Evolutionary conservation across 768 basidiomycete species (phyloP).

Genomic region (Amanita thiersii): DNA sequence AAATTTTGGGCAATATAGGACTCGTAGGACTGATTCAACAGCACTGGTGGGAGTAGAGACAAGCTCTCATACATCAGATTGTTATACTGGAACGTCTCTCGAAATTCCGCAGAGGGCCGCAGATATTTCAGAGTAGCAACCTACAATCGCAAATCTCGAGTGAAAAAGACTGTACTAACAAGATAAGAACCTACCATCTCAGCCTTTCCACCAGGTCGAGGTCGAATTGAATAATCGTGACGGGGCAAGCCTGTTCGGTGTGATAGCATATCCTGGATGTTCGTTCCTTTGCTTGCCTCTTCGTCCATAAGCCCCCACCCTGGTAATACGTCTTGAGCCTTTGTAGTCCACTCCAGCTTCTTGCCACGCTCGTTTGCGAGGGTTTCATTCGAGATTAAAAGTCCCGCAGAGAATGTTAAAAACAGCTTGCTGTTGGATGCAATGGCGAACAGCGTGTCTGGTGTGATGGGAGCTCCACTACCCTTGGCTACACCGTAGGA

Average conservation of each 20-base stretch:
- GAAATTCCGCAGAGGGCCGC: conserved; percentile 29
- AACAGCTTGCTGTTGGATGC: conserved; percentile 38
- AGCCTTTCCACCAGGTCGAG: conserved; percentile 22
- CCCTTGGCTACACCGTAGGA: conserved; percentile 27
- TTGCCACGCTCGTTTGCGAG: conserved; percentile 21
- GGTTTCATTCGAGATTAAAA: conserved; percentile 29
- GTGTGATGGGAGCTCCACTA: conserved; percentile 27
- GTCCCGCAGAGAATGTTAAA: conserved; percentile 27
- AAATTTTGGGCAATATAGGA: conserved; percentile 29
- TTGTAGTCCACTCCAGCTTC: conserved; percentile 29
- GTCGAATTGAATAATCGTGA: conserved; percentile 28
- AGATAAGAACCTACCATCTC: conserved; percentile 23
- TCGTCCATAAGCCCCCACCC: conserved; percentile 33
- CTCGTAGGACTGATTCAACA: conserved; percentile 32
- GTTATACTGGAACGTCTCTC: conserved; percentile 37
- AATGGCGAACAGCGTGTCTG: conserved; percentile 36
- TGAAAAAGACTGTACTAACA: not conserved
- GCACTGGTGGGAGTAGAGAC: conserved; percentile 27
- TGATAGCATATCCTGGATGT: conserved; percentile 31
- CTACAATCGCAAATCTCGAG: conserved; percentile 14
- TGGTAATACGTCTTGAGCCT: conserved; percentile 25
- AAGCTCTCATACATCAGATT: conserved; percentile 37
- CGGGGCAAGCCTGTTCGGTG: conserved; percentile 38
- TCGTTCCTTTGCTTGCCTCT: conserved; percentile 24
- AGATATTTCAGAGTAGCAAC: conserved; percentile 28